phyloP scores from a whole-genome alignment of 1,139 yeast genomes.

The Yamadazyma aaseri region DNA sequence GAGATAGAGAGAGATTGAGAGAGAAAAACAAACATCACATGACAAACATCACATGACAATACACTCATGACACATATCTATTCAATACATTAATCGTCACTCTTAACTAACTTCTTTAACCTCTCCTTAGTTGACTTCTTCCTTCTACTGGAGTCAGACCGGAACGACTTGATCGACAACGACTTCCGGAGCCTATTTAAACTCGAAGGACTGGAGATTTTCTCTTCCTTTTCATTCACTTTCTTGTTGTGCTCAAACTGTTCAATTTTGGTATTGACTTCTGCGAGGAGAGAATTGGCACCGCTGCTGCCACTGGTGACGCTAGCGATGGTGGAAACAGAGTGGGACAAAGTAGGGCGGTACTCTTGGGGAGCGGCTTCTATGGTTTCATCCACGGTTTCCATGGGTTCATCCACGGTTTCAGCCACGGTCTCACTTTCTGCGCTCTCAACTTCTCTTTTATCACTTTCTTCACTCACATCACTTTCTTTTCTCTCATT shows the following conservation, averaged over 20 bases:
- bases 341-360: no score
- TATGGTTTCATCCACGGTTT: slow-evolving; percentile 17
- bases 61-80: no score
- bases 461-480: slow-evolving; percentile 6
- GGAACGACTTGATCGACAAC: slow-evolving; percentile 4
- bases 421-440: no score
- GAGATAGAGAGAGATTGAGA: no score
- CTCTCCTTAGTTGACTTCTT: slow-evolving; percentile 2
- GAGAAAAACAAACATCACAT: no score
- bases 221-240: slow-evolving; percentile 2
- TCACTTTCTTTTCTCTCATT: slow-evolving; percentile 12
- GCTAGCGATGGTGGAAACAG: no score
- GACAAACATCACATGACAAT: no score
- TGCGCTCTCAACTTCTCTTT: no score
- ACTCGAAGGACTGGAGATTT: slow-evolving; percentile 3
- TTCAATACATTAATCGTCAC: no score
- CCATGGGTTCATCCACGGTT: slow-evolving; percentile 17
- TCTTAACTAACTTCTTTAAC: slow-evolving; percentile 3
- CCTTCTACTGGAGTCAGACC: not conserved
- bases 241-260: slow-evolving; percentile 1
- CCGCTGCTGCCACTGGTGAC: no score
- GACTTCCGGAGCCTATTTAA: slow-evolving; percentile 1
- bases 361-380: no score
- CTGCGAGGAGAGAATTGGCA: no score
- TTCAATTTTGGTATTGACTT: slow-evolving; percentile 10